Conservation (phyloP, 306 rosid species). For the Castanea sativa region DNA sequence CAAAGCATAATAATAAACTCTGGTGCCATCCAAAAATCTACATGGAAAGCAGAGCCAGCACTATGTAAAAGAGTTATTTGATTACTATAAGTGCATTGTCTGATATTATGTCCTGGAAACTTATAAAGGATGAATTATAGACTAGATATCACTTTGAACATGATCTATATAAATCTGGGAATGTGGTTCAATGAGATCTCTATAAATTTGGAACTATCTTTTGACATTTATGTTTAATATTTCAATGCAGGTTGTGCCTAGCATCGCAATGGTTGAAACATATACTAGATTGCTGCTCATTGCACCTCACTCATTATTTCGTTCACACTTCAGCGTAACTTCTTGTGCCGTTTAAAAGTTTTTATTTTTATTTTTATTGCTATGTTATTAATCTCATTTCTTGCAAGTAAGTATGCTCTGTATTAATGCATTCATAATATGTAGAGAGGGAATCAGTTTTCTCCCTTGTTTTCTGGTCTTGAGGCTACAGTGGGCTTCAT, state of each 20-base stretch:
- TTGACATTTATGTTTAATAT: slow-evolving; percentile 26
- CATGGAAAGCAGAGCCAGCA: not conserved
- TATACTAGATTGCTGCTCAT: slow-evolving; percentile 84
- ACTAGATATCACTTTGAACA: slow-evolving; percentile 1
- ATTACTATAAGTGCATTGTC: not conserved
- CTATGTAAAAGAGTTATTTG: not conserved
- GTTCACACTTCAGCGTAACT: slow-evolving; percentile 87
- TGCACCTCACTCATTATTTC: slow-evolving; percentile 82
- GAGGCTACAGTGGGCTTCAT: not conserved
- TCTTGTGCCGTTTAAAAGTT: slow-evolving; percentile 12
- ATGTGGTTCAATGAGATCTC: slow-evolving; percentile 13
- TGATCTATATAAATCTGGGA: not conserved
- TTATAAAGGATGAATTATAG: not conserved
- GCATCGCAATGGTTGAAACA: slow-evolving; percentile 96
- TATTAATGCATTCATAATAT: slow-evolving; percentile 5
- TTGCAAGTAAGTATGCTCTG: not conserved
- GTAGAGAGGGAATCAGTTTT: slow-evolving; percentile 12
- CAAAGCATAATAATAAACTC: not conserved
- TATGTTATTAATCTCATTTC: slow-evolving; percentile 11
- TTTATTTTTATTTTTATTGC: not conserved
- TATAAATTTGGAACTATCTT: not conserved
- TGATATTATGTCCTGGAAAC: not conserved
- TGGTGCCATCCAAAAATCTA: not conserved
- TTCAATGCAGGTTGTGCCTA: slow-evolving; percentile 76
- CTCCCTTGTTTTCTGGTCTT: slow-evolving; percentile 14